These are phyloP conservation scores for Glebionis coronaria DNA, from an alignment of 129 eudicot genomes.

Conservation along the genomic window DNA sequence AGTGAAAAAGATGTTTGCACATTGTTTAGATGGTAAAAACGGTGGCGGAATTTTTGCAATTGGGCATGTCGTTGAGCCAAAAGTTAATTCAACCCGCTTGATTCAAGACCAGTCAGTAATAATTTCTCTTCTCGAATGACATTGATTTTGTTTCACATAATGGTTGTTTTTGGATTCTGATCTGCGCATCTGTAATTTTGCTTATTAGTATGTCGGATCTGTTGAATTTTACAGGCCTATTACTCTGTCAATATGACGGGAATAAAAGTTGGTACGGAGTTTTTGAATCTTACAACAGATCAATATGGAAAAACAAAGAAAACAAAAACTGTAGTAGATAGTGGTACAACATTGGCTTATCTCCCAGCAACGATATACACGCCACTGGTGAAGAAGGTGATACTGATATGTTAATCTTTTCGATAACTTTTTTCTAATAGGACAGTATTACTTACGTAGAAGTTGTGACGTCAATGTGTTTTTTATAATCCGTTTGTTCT, in stretches of 20 bases:
- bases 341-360: constrained; percentile 91
- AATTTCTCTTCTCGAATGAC: constrained; percentile 1
- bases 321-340: constrained; percentile 64
- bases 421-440: not conserved
- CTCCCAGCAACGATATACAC: constrained; percentile 70
- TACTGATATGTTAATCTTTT: constrained; percentile 12
- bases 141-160: not conserved
- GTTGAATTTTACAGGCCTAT: constrained; percentile 53
- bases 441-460: no score
- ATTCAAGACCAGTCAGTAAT: constrained; percentile 57
- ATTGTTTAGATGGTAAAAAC: constrained; percentile 81
- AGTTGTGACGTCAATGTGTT: not conserved
- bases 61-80: constrained; percentile 87
- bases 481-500: not conserved
- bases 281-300: constrained; percentile 50
- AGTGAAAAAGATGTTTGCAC: constrained; percentile 90
- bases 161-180: not conserved
- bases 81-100: constrained; percentile 71
- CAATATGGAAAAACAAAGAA: constrained; percentile 35
- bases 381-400: constrained; percentile 58
- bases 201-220: not conserved
- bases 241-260: constrained; percentile 76
- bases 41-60: constrained; percentile 96
- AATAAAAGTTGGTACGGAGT: constrained; percentile 57
- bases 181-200: no score